Percentiles rank a stretch among this genome's conserved stretches.
phyloP scores from a whole-genome alignment of 2,329 filamentous ascomycete species.

The Cordyceps sp. region DNA sequence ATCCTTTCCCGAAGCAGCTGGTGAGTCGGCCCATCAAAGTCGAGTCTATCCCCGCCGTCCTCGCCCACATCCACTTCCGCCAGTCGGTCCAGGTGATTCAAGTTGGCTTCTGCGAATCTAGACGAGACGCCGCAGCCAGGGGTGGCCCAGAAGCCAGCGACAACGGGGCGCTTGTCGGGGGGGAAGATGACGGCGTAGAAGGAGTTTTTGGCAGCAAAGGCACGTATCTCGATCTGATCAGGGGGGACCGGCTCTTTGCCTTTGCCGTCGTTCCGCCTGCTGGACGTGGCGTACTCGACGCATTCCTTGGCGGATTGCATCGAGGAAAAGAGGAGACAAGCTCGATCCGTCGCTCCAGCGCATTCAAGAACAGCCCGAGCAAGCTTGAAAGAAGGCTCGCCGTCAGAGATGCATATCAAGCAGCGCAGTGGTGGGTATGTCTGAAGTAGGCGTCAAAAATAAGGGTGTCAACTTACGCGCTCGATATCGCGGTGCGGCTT shows the following conservation, averaged over 20 bases:
- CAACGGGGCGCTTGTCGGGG: constrained; percentile 10
- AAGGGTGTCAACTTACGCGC: not conserved
- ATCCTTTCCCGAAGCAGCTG: not conserved
- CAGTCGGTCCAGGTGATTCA: constrained; percentile 13
- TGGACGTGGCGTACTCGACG: constrained; percentile 1
- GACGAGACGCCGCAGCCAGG: constrained; percentile 20
- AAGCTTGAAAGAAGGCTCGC: not conserved
- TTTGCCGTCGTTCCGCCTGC: constrained; percentile 1
- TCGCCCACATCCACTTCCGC: not conserved
- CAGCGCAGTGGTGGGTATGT: no score
- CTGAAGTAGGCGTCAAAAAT: not conserved
- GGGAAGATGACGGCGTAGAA: constrained; percentile 15
- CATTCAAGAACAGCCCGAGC: not conserved
- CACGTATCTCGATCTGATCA: not conserved
- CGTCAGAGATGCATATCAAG: no score
- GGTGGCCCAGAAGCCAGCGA: constrained; percentile 21
- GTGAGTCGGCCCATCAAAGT: not conserved
- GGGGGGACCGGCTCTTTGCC: constrained; percentile 1
- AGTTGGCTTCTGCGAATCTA: constrained; percentile 18
- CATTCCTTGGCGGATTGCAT: constrained; percentile 2
- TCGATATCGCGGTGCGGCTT: constrained; percentile 1
- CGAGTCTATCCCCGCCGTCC: not conserved
- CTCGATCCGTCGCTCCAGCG: not conserved
- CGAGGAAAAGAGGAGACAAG: constrained; percentile 2
- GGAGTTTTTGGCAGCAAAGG: constrained; percentile 2